Conservation (phyloP, 371 early-diverging fungal genomes). For the Chytridiales sp. region DNA sequence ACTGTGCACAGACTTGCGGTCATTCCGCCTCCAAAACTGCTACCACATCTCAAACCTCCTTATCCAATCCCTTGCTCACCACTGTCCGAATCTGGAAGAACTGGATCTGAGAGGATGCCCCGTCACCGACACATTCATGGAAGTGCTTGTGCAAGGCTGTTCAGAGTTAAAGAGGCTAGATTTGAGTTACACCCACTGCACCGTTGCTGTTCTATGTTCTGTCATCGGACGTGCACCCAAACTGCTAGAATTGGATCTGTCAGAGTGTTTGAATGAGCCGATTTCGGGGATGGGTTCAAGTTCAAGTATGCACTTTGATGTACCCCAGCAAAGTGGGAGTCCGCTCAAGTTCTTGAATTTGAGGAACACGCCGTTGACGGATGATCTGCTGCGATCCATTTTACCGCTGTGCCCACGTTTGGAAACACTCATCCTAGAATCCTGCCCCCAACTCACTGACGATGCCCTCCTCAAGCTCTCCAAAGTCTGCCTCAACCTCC, state of each 20-base stretch:
- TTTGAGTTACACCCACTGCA: too few relatives aligned
- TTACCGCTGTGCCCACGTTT: constrained; percentile 41
- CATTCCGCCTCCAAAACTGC: constrained; percentile 30
- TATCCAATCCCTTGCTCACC: constrained; percentile 36
- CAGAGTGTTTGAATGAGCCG: too few relatives aligned
- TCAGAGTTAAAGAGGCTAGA: too few relatives aligned
- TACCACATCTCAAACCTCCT: constrained; percentile 33
- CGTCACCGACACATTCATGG: constrained; percentile 28
- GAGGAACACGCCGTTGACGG: constrained; percentile 44
- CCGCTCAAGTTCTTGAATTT: constrained; percentile 46
- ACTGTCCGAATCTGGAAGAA: constrained; percentile 15
- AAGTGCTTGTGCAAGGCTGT: too few relatives aligned
- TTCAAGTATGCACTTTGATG: too few relatives aligned
- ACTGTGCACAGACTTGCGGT: constrained; percentile 27
- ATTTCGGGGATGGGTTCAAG: too few relatives aligned
- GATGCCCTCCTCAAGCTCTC: constrained; percentile 41
- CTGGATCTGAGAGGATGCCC: constrained; percentile 29
- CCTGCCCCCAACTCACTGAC: constrained; percentile 45
- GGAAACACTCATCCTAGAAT: constrained; percentile 46
- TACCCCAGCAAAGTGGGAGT: too few relatives aligned
- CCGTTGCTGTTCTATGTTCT: too few relatives aligned
- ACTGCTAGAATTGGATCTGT: too few relatives aligned
- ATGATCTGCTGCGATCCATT: constrained; percentile 42
- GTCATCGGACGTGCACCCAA: too few relatives aligned
- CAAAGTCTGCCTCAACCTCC: constrained; percentile 32